A percentile compares a stretch with the other conserved stretches of the same genome.
Evolutionary conservation across 768 basidiomycete species (phyloP).

Genomic region (Paxillus rubicundulus): DNA sequence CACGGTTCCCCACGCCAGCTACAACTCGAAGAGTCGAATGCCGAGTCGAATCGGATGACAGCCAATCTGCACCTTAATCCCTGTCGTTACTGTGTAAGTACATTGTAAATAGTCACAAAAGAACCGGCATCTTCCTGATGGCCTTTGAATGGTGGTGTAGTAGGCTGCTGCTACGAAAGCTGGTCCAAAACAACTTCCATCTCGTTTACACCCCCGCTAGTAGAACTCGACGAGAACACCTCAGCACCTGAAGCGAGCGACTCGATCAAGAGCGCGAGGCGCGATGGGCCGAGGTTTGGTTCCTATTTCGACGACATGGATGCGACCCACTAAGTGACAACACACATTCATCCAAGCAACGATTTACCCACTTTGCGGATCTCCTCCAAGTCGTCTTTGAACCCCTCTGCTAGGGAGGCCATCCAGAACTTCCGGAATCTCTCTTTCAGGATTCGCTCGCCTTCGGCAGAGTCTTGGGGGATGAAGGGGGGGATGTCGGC

Average conservation of each 20-base stretch:
- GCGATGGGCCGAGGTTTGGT: conserved; percentile 64
- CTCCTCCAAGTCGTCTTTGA: conserved; percentile 79
- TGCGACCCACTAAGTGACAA: background rate
- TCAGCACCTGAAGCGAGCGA: conserved; percentile 79
- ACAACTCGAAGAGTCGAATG: too few relatives aligned
- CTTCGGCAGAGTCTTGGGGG: conserved; percentile 35
- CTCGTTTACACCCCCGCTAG: conserved; percentile 48
- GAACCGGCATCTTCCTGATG: too few relatives aligned
- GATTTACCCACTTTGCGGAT: conserved; percentile 63
- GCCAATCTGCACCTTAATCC: too few relatives aligned
- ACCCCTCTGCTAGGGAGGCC: conserved; percentile 76
- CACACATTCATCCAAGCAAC: background rate
- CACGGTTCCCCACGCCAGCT: too few relatives aligned
- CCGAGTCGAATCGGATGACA: too few relatives aligned
- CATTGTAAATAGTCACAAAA: too few relatives aligned
- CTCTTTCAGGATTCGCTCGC: conserved; percentile 57
- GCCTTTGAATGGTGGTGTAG: too few relatives aligned
- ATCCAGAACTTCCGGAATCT: conserved; percentile 87
- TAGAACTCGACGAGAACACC: conserved; percentile 52
- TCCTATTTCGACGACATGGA: conserved; percentile 38
- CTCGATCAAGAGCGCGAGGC: conserved; percentile 74
- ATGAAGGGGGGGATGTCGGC: conserved; percentile 57
- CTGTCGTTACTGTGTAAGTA: too few relatives aligned
- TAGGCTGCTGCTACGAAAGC: conserved; percentile 5
- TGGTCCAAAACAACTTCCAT: conserved; percentile 69